Evolutionary conservation across 2,329 filamentous ascomycete genomes (phyloP).

Genomic region (Xylaria sp.): DNA sequence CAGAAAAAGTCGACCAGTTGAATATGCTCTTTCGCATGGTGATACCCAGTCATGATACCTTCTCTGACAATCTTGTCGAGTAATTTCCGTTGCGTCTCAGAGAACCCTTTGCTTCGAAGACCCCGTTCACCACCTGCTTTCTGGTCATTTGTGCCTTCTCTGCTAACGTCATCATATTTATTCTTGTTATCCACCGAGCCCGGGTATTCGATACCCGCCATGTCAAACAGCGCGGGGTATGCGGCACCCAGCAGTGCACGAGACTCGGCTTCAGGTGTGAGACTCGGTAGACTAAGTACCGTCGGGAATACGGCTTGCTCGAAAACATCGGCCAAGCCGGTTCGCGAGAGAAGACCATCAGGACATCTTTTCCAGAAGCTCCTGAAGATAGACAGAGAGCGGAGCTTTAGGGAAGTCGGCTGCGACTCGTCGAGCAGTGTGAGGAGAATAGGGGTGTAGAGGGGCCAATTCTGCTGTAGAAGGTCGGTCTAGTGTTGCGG

Average conservation of each 20-base stretch:
- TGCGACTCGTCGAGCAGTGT: conserved; percentile 73
- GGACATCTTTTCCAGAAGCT: conserved; percentile 67
- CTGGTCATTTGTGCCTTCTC: not conserved
- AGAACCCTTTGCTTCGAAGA: conserved; percentile 33
- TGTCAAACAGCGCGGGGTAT: conserved; percentile 72
- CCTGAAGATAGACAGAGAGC: conserved; percentile 65
- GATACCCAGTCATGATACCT: conserved; percentile 64
- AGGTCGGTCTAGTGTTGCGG: conserved; percentile 42
- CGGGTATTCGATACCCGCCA: conserved; percentile 57
- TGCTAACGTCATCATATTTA: not conserved
- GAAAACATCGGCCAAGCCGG: conserved; percentile 74
- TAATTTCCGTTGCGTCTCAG: conserved; percentile 50
- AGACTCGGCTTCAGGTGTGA: conserved; percentile 80
- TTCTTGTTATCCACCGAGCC: not conserved
- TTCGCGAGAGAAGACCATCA: conserved; percentile 63
- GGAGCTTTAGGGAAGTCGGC: conserved; percentile 58
- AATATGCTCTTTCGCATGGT: conserved; percentile 68
- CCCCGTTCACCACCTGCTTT: not conserved
- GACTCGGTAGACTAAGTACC: conserved; percentile 77
- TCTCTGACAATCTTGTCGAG: conserved; percentile 66
- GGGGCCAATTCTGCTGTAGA: conserved; percentile 70
- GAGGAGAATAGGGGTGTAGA: conserved; percentile 75
- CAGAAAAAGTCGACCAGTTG: conserved; percentile 67
- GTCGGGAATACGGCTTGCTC: conserved; percentile 75
- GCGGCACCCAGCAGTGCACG: conserved; percentile 69